These are phyloP conservation scores for Saccharomycopsis selenospora DNA, from an alignment of 805 yeast genomes.

Conservation along the genomic window DNA sequence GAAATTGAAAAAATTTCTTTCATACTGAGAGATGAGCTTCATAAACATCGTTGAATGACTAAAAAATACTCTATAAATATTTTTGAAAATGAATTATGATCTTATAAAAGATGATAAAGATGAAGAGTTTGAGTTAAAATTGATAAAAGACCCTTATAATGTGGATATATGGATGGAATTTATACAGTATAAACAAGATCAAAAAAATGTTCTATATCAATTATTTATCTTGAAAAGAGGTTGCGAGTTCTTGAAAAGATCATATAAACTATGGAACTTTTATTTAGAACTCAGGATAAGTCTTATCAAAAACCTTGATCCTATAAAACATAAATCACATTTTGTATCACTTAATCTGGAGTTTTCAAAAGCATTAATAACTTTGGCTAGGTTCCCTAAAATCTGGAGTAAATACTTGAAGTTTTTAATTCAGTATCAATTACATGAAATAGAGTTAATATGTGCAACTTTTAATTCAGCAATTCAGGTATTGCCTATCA, in stretches of 20 bases:
- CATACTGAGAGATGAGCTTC: too few species aligned
- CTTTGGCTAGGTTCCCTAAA: slow-evolving; percentile 38
- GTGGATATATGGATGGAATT: slow-evolving; percentile 42
- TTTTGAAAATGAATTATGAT: slow-evolving; percentile 1
- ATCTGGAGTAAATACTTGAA: slow-evolving; percentile 47
- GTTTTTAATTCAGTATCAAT: slow-evolving; percentile 32
- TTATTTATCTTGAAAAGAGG: slow-evolving; percentile 50
- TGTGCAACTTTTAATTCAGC: slow-evolving; percentile 44
- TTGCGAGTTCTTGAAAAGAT: slow-evolving; percentile 34
- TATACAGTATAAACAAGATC: slow-evolving; percentile 30
- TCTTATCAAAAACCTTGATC: slow-evolving; percentile 26
- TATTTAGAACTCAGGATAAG: slow-evolving; percentile 39
- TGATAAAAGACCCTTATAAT: slow-evolving; percentile 31
- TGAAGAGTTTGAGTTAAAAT: slow-evolving; percentile 31
- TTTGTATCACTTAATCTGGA: slow-evolving; percentile 33
- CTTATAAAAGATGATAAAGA: slow-evolving; percentile 25
- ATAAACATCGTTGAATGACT: too few species aligned
- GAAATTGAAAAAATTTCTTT: too few species aligned
- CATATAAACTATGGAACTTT: slow-evolving; percentile 48
- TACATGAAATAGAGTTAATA: slow-evolving; percentile 31
- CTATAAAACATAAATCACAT: slow-evolving; percentile 28
- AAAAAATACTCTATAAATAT: too few species aligned
- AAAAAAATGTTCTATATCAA: slow-evolving; percentile 28
- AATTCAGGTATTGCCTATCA: slow-evolving; percentile 39
- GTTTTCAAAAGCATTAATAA: slow-evolving; percentile 41